These are phyloP conservation scores for Trichomonas tenax DNA, from an alignment of 208 protist genomes.

Conservation along the genomic window DNA sequence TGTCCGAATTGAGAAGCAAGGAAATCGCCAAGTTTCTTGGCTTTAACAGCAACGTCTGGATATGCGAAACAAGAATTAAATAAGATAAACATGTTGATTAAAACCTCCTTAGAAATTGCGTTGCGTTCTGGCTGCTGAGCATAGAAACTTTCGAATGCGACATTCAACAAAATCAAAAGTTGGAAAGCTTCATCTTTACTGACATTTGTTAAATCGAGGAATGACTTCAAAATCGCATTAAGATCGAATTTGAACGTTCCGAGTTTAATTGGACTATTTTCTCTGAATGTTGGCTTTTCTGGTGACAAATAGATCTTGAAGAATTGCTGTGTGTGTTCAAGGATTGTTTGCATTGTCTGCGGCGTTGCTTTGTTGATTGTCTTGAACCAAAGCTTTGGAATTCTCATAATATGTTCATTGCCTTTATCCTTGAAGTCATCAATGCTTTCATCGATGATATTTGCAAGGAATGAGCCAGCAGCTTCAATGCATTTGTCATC, in stretches of 20 bases:
- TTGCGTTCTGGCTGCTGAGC: neutral
- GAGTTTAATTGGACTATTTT: neutral
- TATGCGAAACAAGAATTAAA: neutral
- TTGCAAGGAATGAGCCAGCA: neutral
- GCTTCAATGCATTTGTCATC: neutral
- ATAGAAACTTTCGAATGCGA: neutral
- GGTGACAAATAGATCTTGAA: neutral
- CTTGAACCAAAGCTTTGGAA: neutral
- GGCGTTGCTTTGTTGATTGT: neutral
- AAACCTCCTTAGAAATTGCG: neutral
- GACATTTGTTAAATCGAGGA: neutral
- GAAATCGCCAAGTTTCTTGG: neutral
- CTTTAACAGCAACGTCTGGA: neutral
- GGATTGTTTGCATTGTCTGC: neutral
- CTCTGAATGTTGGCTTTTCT: neutral
- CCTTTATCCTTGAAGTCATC: neutral
- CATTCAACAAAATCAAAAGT: neutral
- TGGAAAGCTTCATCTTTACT: neutral
- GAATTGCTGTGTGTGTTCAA: neutral
- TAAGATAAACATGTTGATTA: neutral
- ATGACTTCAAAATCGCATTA: neutral
- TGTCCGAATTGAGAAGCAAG: neutral
- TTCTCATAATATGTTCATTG: neutral
- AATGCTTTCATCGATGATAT: neutral
- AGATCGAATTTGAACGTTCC: neutral